Evolutionary conservation across 768 basidiomycete species (phyloP), one percentile per base, ranked within the genome.

Genomic region (Suillus spraguei): DNA sequence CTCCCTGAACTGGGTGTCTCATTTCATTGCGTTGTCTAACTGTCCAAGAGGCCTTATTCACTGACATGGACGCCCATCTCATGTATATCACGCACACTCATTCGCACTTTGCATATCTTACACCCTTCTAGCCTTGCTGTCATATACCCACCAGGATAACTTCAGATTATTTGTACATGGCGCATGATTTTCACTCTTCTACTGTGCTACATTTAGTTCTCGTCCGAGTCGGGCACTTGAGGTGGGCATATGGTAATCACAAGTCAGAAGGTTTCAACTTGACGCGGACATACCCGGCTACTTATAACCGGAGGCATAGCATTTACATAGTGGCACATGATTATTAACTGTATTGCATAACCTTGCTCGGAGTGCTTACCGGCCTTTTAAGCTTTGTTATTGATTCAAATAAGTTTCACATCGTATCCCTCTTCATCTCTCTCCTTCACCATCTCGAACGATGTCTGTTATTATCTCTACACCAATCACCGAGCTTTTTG

Each of bases 401-500:
- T 53, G 35, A 56, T 50, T 60, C 60, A 53, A 22, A 60, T 39
- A 60, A n/a, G 61, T 61, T 56, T 63, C 38, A 42, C 62, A 11
- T 41, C 41, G 7, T 42, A 52, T 33, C 32, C 11, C 32, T 60
- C 55, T 32, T n/a, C 32, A 6, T n/a, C 58, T 44, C 42, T 59
- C 28, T 35, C 39, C 41, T 38, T 22, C 17, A 16, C 47, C 13
- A 33, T 49, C 56, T 68, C n/a, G 44, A 62, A 68, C 56, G 47
- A 89, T 89, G 87, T 80, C 87, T 66, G 78, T 82, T 60, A 87
- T 94, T 61, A 88, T 96, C 64, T 78, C 83, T 24, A 96, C 94
- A 6, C 91, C 92, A n/a, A 83, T 96, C 67, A 96, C 94, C 39
- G 84, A 95, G 77, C 81, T 95, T 61, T 95, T 96, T 75, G 87